These are phyloP conservation scores for Trametes villosa DNA, from an alignment of 768 basidiomycete genomes.

Conservation along the genomic window DNA sequence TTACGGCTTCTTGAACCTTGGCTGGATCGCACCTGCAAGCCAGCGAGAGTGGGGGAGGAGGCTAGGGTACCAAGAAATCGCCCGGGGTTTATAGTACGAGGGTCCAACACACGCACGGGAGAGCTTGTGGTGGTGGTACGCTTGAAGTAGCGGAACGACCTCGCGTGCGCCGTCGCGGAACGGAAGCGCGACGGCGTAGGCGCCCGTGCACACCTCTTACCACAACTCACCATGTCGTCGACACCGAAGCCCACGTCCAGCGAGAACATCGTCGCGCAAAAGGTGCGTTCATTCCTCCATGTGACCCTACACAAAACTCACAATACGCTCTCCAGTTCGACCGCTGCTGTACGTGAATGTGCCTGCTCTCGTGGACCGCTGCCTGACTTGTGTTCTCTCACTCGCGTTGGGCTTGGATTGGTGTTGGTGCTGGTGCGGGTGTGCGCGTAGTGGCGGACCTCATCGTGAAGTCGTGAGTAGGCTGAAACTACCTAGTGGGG, in stretches of 20 bases:
- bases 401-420: neutral
- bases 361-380: neutral
- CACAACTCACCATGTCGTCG: slow-evolving; percentile 43
- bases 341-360: slow-evolving; percentile 70
- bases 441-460: slow-evolving; percentile 66
- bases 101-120: too few relatives aligned
- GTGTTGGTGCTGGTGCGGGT: too few relatives aligned
- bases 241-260: slow-evolving; percentile 71
- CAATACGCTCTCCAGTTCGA: slow-evolving; percentile 61
- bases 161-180: too few relatives aligned
- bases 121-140: too few relatives aligned
- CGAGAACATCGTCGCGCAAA: slow-evolving; percentile 89
- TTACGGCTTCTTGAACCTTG: too few relatives aligned
- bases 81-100: too few relatives aligned
- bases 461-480: slow-evolving; percentile 81
- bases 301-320: too few relatives aligned
- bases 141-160: too few relatives aligned
- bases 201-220: slow-evolving; percentile 12
- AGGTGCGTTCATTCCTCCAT: slow-evolving; percentile 52
- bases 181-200: neutral
- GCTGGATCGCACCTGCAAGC: too few relatives aligned
- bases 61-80: too few relatives aligned
- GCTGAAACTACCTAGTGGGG: neutral
- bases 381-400: neutral
- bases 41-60: too few relatives aligned